Percentiles rank a stretch among this genome's conserved stretches.
phyloP scores from a whole-genome alignment of 768 basidiomycete genomes.

The Xerocomellus chrysenteron region DNA sequence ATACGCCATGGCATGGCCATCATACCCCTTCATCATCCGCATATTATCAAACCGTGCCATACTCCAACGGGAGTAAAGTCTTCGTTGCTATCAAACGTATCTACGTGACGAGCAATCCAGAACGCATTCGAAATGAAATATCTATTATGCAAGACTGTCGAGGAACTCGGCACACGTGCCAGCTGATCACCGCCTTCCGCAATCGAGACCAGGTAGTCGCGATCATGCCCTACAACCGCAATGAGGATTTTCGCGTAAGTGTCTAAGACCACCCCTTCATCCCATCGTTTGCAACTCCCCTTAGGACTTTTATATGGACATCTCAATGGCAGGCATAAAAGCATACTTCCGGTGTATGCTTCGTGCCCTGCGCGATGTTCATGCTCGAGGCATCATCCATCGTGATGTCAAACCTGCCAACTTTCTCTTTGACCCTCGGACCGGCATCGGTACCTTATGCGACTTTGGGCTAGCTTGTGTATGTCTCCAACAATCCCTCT shows the following conservation, averaged over 20 bases:
- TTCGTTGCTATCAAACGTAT: slow-evolving; percentile 96
- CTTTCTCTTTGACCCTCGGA: slow-evolving; percentile 87
- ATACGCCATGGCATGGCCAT: slow-evolving; percentile 66
- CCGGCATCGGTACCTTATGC: slow-evolving; percentile 81
- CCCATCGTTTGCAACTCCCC: slow-evolving; percentile 4
- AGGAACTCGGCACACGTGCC: slow-evolving; percentile 84
- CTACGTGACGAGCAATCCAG: slow-evolving; percentile 93
- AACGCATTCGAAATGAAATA: slow-evolving; percentile 90
- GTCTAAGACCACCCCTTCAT: neutral
- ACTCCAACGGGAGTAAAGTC: slow-evolving; percentile 47
- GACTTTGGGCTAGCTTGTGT: slow-evolving; percentile 97
- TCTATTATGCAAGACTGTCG: slow-evolving; percentile 83
- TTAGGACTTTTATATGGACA: slow-evolving; percentile 73
- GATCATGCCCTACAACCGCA: slow-evolving; percentile 89
- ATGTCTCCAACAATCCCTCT: slow-evolving; percentile 29
- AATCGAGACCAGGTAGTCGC: slow-evolving; percentile 89
- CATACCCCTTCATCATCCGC: slow-evolving; percentile 65
- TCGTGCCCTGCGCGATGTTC: slow-evolving; percentile 85
- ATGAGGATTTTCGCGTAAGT: slow-evolving; percentile 91
- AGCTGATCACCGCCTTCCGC: slow-evolving; percentile 93
- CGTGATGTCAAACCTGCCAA: slow-evolving; percentile 98
- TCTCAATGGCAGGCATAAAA: slow-evolving; percentile 77
- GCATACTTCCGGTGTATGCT: slow-evolving; percentile 90
- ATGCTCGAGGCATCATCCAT: slow-evolving; percentile 84
- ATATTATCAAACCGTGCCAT: slow-evolving; percentile 54